phyloP scores from a whole-genome alignment of 805 yeast species.

The Hanseniaspora jakobsenii region DNA sequence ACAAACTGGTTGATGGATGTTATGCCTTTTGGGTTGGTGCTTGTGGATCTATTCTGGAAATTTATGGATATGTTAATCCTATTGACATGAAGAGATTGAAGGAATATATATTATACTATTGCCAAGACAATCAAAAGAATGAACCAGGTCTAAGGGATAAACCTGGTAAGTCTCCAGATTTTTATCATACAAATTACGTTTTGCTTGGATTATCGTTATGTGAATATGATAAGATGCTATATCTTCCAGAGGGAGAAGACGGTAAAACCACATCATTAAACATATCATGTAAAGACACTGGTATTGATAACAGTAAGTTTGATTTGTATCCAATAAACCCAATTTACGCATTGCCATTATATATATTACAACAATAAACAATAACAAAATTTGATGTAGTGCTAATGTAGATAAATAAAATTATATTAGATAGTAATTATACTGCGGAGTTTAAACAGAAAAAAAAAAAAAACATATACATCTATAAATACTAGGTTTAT shows the following conservation, averaged over 20 bases:
- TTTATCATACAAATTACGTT: conserved; percentile 82
- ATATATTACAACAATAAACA: background rate
- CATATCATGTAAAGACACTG: background rate
- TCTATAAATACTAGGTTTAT: too few relatives aligned
- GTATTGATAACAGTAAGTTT: background rate
- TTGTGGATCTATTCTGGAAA: conserved; percentile 40
- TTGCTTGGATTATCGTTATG: conserved; percentile 49
- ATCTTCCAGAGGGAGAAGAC: background rate
- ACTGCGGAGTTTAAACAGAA: too few relatives aligned
- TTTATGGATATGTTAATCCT: conserved; percentile 24
- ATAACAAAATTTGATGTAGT: background rate
- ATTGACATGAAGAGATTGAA: conserved; percentile 48
- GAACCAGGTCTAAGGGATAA: conserved; percentile 78
- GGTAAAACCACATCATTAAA: too few relatives aligned
- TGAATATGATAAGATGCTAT: conserved; percentile 22
- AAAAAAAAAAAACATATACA: too few relatives aligned
- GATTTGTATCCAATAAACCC: conserved; percentile 36
- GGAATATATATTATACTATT: conserved; percentile 59
- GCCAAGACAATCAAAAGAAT: conserved; percentile 38
- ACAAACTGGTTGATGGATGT: conserved; percentile 91
- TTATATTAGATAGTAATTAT: too few relatives aligned
- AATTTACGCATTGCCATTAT: conserved; percentile 39
- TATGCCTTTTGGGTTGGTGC: conserved; percentile 95
- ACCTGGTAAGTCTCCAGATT: conserved; percentile 70
- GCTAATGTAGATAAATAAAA: too few relatives aligned